Evolutionary conservation across 2,329 filamentous ascomycete genomes (phyloP), one percentile per base, ranked within the genome.

Genomic region (Aureobasidium vineae): DNA sequence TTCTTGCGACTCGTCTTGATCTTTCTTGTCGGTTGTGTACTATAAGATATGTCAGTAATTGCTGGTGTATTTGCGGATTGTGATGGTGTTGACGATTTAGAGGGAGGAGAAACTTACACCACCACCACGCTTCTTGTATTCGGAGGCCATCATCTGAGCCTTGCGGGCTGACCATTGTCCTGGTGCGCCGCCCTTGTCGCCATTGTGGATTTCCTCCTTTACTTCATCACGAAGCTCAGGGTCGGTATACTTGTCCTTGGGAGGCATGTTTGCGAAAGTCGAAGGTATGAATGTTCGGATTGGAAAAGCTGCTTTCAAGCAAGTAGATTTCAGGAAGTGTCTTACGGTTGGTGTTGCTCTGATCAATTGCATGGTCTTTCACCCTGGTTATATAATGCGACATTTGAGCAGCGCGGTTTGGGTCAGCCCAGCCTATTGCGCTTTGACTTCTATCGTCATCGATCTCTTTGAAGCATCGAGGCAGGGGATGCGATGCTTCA

Each of bases 141-240:
- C 49, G 53, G 57, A 59, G 7, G 69, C 70, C 70, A 72, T 71
- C 69, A 72, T 70, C 56, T 72, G 70, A 1, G 70, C 79, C 74
- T 82, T 82, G 33, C 80, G 74, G 3, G 81, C 80, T 53, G 79
- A 80, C 80, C 80, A 82, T 75, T 83, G 79, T 2, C 80, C 80
- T 16, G 80, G 80, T 40, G 77, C 77, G 11, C 80, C 80, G 43
- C 80, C 81, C 68, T 82, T 82, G 68, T 81, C 80, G 50, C 76
- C 69, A 5, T 77, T 69, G 53, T 82, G 75, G 53, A 82, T 76
- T 68, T 82, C 80, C 64, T 81, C 74, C 71, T 82, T 82, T 68
- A 82, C 74, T 68, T 82, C 70, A 52, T 82, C 77, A 26, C 79
- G 75, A 15, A 82, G 76, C 64, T 82, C 71, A 1, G 80, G 80